Evolutionary conservation across 2,329 filamentous ascomycete species (phyloP).

Genomic region (Botryosphaeria dothidea): DNA sequence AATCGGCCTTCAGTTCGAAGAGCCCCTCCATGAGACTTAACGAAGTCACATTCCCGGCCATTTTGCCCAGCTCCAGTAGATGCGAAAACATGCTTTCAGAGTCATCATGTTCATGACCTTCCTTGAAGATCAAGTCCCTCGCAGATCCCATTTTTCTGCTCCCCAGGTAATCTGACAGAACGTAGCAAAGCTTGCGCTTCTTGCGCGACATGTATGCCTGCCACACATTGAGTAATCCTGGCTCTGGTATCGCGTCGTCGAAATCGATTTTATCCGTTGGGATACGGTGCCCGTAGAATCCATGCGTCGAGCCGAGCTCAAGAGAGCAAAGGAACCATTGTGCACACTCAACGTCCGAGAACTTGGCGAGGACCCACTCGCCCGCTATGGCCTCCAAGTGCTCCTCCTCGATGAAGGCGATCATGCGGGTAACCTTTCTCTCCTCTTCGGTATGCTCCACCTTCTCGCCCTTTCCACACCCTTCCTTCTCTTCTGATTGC

Average conservation of each 20-base stretch:
- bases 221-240: background rate
- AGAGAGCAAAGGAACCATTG: background rate
- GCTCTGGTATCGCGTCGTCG: background rate
- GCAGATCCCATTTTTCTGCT: background rate
- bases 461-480: background rate
- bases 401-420: background rate
- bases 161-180: background rate
- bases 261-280: background rate
- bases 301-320: background rate
- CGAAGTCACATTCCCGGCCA: background rate
- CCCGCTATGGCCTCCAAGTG: background rate
- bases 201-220: background rate
- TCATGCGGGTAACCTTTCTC: background rate
- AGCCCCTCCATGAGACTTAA: background rate
- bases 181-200: constrained; percentile 1
- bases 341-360: background rate
- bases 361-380: background rate
- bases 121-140: background rate
- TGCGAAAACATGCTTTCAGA: background rate
- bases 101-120: background rate
- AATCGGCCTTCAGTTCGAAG: background rate
- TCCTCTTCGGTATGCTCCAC: background rate
- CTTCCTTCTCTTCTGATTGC: background rate
- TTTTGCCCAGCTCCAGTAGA: background rate
- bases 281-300: background rate